A percentile compares a stretch with the other conserved stretches of the same genome.
Evolutionary conservation across 2,329 filamentous ascomycete genomes (phyloP).

Genomic region (Claviceps pazoutovae): DNA sequence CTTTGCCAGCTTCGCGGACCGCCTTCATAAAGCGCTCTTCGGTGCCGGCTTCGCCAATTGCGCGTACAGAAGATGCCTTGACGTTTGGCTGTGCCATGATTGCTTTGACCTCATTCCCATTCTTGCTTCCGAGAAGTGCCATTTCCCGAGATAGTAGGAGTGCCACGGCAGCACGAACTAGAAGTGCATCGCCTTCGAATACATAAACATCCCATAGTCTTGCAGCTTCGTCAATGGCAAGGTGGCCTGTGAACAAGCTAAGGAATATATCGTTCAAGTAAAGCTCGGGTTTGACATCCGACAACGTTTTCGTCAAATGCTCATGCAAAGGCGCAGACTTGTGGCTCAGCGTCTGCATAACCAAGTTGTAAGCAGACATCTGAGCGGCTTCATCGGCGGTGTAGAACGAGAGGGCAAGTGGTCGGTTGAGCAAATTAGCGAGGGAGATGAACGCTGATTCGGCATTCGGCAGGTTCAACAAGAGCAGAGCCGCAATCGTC

Average conservation of each 20-base stretch:
- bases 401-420: conserved; percentile 62
- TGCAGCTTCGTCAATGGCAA: conserved; percentile 56
- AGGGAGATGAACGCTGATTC: conserved; percentile 55
- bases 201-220: conserved; percentile 72
- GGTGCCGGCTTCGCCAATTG: conserved; percentile 29
- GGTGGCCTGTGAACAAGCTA: conserved; percentile 46
- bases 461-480: conserved; percentile 54
- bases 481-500: conserved; percentile 59
- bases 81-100: conserved; percentile 20
- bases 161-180: conserved; percentile 59
- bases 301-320: conserved; percentile 42
- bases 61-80: conserved; percentile 17
- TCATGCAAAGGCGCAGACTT: conserved; percentile 51
- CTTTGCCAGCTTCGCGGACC: conserved; percentile 22
- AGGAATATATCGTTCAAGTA: conserved; percentile 50
- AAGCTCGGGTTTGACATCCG: conserved; percentile 30
- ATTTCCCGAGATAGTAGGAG: conserved; percentile 43
- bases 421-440: conserved; percentile 64
- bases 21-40: conserved; percentile 29
- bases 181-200: conserved; percentile 63
- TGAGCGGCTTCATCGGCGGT: conserved; percentile 56
- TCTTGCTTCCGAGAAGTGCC: conserved; percentile 33
- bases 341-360: conserved; percentile 49
- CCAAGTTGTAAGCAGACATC: conserved; percentile 52
- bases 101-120: conserved; percentile 27